phyloP scores from a whole-genome alignment of 2,329 filamentous ascomycete genomes.

The Pestalotiopsis sp. region DNA sequence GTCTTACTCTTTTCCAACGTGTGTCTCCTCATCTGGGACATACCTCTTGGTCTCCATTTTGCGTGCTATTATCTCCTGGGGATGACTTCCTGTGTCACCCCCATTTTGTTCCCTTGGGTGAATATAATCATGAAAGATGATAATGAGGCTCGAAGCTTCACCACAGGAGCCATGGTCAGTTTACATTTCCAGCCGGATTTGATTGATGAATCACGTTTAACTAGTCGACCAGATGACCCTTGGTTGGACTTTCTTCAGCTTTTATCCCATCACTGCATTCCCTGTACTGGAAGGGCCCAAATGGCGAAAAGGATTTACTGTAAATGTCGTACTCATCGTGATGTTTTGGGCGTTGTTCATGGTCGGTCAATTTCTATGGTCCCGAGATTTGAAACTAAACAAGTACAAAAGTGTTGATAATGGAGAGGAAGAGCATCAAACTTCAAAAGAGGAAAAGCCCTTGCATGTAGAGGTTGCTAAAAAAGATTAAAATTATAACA shows the following conservation, averaged over 20 bases:
- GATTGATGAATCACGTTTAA: neutral
- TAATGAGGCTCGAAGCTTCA: slow-evolving; percentile 25
- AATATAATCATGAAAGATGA: slow-evolving; percentile 28
- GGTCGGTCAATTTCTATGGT: slow-evolving; percentile 11
- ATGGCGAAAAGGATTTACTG: slow-evolving; percentile 26
- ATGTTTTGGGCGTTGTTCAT: slow-evolving; percentile 9
- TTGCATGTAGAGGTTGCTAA: neutral
- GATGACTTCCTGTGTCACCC: slow-evolving; percentile 25
- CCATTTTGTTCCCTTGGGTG: slow-evolving; percentile 26
- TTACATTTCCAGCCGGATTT: neutral
- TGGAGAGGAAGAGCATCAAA: neutral
- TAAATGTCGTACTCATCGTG: slow-evolving; percentile 17
- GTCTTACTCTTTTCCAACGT: slow-evolving; percentile 24
- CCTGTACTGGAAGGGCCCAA: slow-evolving; percentile 23
- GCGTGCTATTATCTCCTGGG: slow-evolving; percentile 26
- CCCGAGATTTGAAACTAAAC: neutral
- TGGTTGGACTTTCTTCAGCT: slow-evolving; percentile 22
- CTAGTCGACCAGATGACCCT: slow-evolving; percentile 16
- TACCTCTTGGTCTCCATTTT: slow-evolving; percentile 21
- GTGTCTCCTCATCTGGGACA: slow-evolving; percentile 21
- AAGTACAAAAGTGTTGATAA: neutral
- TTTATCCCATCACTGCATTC: slow-evolving; percentile 23
- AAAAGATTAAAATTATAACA: neutral
- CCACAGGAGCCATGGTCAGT: slow-evolving; percentile 24
- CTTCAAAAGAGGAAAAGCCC: neutral